These are phyloP conservation scores for Gossypium davidsonii DNA, from an alignment of 441 rosid species.

Conservation along the genomic window DNA sequence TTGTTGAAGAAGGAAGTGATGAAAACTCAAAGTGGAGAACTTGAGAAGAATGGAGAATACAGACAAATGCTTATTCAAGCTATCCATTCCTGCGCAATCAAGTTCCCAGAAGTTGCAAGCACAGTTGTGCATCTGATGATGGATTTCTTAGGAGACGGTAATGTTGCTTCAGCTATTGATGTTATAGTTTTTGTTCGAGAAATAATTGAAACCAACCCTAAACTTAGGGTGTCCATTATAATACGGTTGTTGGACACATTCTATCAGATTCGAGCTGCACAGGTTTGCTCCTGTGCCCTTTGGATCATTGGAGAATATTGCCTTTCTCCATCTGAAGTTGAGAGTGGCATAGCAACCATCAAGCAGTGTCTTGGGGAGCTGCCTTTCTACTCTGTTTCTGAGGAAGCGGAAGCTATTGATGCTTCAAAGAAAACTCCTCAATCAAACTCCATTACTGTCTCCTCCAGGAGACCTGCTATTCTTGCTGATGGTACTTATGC, in stretches of 20 bases:
- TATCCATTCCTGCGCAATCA: constrained; percentile 79
- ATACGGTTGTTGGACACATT: constrained; percentile 75
- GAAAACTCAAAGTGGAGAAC: constrained; percentile 84
- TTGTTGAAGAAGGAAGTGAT: constrained; percentile 87
- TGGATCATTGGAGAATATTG: constrained; percentile 94
- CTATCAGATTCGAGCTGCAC: constrained; percentile 81
- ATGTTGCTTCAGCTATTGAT: constrained; percentile 83
- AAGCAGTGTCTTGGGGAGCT: constrained; percentile 88
- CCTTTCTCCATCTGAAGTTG: constrained; percentile 75
- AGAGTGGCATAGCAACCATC: constrained; percentile 67
- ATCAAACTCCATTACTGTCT: constrained; percentile 42
- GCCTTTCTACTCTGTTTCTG: constrained; percentile 60
- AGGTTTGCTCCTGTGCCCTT: constrained; percentile 83
- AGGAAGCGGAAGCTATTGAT: constrained; percentile 50
- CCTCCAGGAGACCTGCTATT: constrained; percentile 82
- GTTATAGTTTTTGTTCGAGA: constrained; percentile 80
- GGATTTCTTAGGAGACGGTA: constrained; percentile 89
- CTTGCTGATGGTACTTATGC: constrained; percentile 95
- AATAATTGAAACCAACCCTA: constrained; percentile 78
- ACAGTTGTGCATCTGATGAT: constrained; percentile 85
- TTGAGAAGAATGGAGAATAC: constrained; percentile 86
- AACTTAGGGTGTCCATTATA: constrained; percentile 72
- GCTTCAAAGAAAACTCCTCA: constrained; percentile 45
- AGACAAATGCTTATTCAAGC: constrained; percentile 95
- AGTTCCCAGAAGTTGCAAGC: constrained; percentile 93